Evolutionary conservation across 2,329 filamentous ascomycete species (phyloP), one percentile per base, ranked within the genome.

Genomic region (Scedosporium dehoogii): DNA sequence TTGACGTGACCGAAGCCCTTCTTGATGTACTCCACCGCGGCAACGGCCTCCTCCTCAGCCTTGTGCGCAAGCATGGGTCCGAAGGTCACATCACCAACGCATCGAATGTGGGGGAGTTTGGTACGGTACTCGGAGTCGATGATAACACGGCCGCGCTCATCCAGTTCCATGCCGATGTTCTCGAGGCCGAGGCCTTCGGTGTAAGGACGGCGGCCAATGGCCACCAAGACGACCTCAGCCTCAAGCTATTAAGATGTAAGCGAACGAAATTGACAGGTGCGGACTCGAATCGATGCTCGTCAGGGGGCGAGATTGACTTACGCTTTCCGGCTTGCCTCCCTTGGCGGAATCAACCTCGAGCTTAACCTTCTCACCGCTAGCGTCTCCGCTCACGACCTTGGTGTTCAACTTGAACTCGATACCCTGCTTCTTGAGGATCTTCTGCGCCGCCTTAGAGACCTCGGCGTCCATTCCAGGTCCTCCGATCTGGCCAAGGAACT

Each of bases 41-140:
- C 94, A 66, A 97, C 92, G 64, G 85, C 94, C 79, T 99, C 94
- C 79, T 99, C 94, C 79, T 99, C 94, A 60, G 94, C 94, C 85
- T 99, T 99, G 85, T 99, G 94, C 62, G 94, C 94, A 72, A 99
- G 87, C 94, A 99, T 99, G 72, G 92, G 92, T 9, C 94, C 94
- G 75, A 99, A 99, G 57, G 94, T 99, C 73, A 86, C 90, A 76
- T 97, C 94, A 73, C 94, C 94, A 68, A 97, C 89, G 71, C 93
- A 94, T 70, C 94, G 92, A 76, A 99, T 97, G 81, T 99, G 94
- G 58, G 92, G 90, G 68, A 94, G 81, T 82, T 97, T 97, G 73
- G 94, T 99, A 78, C 94, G 92, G 85, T 96, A 99, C 79, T 99
- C 93, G 70, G 92, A 92, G 82, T 99, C 94, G 74, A 99, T 97